phyloP scores from a whole-genome alignment of 2,329 filamentous ascomycete species.

The Trichophyton mentagrophytes region DNA sequence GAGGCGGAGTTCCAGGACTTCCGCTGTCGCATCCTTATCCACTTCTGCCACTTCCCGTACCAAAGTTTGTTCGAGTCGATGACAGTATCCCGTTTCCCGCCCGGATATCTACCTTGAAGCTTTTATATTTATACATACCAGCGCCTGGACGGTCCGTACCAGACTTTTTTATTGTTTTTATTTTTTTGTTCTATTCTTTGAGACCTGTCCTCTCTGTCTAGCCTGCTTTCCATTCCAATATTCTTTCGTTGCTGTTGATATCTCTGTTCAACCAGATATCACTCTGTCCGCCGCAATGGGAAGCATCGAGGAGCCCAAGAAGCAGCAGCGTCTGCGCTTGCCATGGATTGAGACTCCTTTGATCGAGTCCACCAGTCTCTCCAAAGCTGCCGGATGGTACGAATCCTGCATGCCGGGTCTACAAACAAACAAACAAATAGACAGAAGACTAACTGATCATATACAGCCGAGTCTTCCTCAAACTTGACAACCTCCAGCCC shows the following conservation, averaged over 20 bases:
- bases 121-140: not conserved
- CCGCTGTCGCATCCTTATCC: not conserved
- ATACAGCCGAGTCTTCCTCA: slow-evolving; percentile 62
- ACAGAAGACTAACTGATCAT: not conserved
- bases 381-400: slow-evolving; percentile 59
- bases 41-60: not conserved
- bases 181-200: not conserved
- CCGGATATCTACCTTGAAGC: not conserved
- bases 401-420: slow-evolving; percentile 21
- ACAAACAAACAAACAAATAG: slow-evolving; percentile 16
- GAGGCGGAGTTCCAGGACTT: not conserved
- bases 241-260: not conserved
- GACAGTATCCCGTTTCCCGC: slow-evolving; percentile 1
- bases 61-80: not conserved
- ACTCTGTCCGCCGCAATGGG: slow-evolving; percentile 23
- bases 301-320: slow-evolving; percentile 21
- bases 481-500: slow-evolving; percentile 74
- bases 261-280: slow-evolving; percentile 7
- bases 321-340: slow-evolving; percentile 19
- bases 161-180: not conserved
- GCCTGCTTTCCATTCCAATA: not conserved
- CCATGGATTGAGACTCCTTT: slow-evolving; percentile 64
- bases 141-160: not conserved
- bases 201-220: not conserved
- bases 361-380: slow-evolving; percentile 53